Conservation (phyloP, 768 basidiomycete genomes). For the Paxillus ammoniavirescens region DNA sequence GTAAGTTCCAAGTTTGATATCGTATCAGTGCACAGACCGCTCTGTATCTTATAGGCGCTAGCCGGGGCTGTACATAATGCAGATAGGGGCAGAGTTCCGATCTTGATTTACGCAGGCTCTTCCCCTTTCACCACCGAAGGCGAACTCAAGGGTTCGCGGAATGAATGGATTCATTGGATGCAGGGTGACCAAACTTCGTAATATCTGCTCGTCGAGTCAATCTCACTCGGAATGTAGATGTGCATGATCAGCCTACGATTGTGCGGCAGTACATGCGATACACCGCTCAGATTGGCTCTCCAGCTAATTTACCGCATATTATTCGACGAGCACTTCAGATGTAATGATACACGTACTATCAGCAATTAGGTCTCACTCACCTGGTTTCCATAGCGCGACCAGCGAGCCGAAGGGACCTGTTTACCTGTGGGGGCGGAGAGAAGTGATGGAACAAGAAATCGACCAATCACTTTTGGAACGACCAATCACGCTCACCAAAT, state of each 20-base stretch:
- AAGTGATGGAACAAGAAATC: slow-evolving; percentile 66
- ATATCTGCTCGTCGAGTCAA: not conserved
- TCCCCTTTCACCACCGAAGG: slow-evolving; percentile 56
- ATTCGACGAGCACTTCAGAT: slow-evolving; percentile 64
- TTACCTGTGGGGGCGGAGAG: slow-evolving; percentile 72
- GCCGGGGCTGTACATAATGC: slow-evolving; percentile 75
- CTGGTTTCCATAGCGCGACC: slow-evolving; percentile 45
- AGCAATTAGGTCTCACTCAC: not conserved
- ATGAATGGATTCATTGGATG: slow-evolving; percentile 74
- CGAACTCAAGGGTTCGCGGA: slow-evolving; percentile 60
- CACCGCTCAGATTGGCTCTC: slow-evolving; percentile 56
- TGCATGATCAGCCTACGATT: slow-evolving; percentile 69
- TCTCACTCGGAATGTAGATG: slow-evolving; percentile 38
- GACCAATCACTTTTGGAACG: slow-evolving; percentile 35
- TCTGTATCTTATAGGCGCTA: slow-evolving; percentile 42
- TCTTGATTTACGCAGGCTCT: slow-evolving; percentile 72
- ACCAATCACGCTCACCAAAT: slow-evolving; percentile 33
- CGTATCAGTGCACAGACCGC: not conserved
- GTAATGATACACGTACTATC: slow-evolving; percentile 31
- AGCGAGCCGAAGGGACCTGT: slow-evolving; percentile 73
- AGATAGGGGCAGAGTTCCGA: slow-evolving; percentile 56
- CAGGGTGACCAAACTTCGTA: slow-evolving; percentile 45
- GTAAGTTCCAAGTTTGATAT: slow-evolving; percentile 26
- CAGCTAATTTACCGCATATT: slow-evolving; percentile 47
- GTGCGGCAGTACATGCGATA: slow-evolving; percentile 76